Percentiles rank a stretch among this genome's conserved stretches.
These are phyloP conservation scores for Hevea brasiliensis DNA, from an alignment of 345 rosid species.

Conservation along the genomic window DNA sequence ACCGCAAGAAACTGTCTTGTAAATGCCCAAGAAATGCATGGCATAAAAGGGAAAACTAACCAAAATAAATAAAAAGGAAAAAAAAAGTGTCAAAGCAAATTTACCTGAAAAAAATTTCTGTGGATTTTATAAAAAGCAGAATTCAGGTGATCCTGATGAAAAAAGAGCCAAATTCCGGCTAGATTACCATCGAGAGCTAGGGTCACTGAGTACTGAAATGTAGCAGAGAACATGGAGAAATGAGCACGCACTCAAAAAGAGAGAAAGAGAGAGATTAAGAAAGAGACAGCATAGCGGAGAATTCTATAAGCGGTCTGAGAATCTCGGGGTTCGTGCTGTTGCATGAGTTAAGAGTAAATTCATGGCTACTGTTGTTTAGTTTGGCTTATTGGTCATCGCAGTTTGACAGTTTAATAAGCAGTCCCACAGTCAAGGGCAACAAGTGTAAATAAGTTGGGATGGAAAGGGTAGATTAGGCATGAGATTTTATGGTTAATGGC, in stretches of 20 bases:
- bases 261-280: background rate
- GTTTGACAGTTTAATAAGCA: no score
- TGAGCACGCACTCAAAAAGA: background rate
- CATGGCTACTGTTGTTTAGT: background rate
- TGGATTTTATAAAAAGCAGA: background rate
- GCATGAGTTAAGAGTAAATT: background rate
- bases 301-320: slow-evolving; percentile 4
- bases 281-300: background rate
- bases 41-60: background rate
- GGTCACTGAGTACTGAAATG: background rate
- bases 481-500: background rate
- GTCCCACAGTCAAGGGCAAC: background rate
- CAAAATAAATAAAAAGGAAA: background rate
- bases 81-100: background rate
- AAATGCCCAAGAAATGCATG: background rate
- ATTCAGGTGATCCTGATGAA: background rate
- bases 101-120: slow-evolving; percentile 9
- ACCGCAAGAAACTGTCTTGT: background rate
- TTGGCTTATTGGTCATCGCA: background rate
- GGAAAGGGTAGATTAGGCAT: background rate
- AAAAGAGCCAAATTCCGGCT: background rate
- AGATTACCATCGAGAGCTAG: background rate
- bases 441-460: background rate
- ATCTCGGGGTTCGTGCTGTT: slow-evolving; percentile 10
- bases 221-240: background rate